Base-by-base conservation (phyloP, 2,329 filamentous ascomycete species). In the Acephala macrosclerotiorum region DNA sequence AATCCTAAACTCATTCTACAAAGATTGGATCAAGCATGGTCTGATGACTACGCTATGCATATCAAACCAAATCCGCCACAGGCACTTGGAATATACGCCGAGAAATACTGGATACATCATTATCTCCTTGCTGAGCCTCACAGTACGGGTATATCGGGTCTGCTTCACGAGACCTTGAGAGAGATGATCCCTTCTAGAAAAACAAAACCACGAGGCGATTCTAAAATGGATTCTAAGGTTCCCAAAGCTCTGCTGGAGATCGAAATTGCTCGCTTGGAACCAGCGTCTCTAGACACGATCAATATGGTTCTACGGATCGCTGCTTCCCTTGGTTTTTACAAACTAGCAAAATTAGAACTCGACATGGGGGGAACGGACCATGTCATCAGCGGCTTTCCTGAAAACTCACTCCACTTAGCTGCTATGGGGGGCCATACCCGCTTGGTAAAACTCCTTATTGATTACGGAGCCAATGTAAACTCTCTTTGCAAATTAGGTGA, bases 391-490 rank as follows among this genome's bases (percentile, higher is more conserved):
- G 38, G 8, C 36, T 59, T 59, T 59, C 57, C 57, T 26, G 36
- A 59, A 59, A 59, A 59, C 25, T 45, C 57, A 26, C 57, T 59
- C 36, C 57, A 45, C 57, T 59, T 59, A 26, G 57, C 57, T 59
- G 33, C 36, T 45, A 59, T 59, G 18, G 57, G 22, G 35, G 57
- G 57, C 16, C 18, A 59, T 22, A 42, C 57, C n/a, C 18, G 36
- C 57, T 45, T 45, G 36, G 57, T 59, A 42, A 59, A 59, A 59
- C 57, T 59, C 45, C 57, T 59, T 45, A 42, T 59, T 42, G 36
- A 59, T 42, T 59, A 59, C 20, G 57, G 57, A 45, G 57, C 57
- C 38, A 25, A 59, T 59, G 22, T 59, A 59, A 42, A 45, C 36
- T 42, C 22, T 59, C 38, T 38, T 42, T 25, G 36, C 36, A 45